Conservation (phyloP, 148 eudicot genomes). For the Beta vulgaris region DNA sequence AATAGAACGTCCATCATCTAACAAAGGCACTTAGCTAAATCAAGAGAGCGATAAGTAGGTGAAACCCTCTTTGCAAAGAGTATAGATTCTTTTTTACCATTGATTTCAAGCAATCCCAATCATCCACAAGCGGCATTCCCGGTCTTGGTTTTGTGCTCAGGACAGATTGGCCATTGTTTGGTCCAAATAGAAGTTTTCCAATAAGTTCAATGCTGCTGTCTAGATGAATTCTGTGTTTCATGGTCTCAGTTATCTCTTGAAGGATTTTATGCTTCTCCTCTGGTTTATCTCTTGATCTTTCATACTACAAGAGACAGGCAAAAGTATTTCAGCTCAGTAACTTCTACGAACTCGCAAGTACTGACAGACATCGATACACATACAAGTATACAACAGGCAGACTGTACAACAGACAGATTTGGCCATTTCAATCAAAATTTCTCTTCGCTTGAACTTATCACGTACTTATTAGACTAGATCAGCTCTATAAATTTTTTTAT, state of each 20-base stretch:
- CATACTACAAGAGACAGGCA: slow-evolving; percentile 44
- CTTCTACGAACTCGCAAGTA: background rate
- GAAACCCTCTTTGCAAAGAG: background rate
- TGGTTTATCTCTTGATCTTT: slow-evolving; percentile 34
- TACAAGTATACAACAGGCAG: too few species aligned
- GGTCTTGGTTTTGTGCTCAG: slow-evolving; percentile 39
- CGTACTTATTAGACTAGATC: too few species aligned
- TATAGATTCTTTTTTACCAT: slow-evolving; percentile 42
- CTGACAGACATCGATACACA: background rate
- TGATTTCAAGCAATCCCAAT: slow-evolving; percentile 87
- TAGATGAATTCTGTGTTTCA: slow-evolving; percentile 55
- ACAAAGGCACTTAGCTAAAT: too few species aligned
- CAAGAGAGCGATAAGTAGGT: too few species aligned
- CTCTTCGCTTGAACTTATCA: too few species aligned
- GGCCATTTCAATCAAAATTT: too few species aligned
- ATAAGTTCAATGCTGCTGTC: slow-evolving; percentile 66
- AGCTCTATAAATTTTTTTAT: too few species aligned
- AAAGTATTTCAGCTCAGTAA: background rate
- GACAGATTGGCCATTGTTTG: slow-evolving; percentile 39
- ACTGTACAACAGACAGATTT: too few species aligned
- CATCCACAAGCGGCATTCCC: slow-evolving; percentile 69
- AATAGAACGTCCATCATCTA: too few species aligned
- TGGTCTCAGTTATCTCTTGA: slow-evolving; percentile 49
- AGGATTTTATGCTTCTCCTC: slow-evolving; percentile 45
- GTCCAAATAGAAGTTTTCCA: slow-evolving; percentile 64